Conservation (phyloP, 306 rosid species). For the Senna tora region DNA sequence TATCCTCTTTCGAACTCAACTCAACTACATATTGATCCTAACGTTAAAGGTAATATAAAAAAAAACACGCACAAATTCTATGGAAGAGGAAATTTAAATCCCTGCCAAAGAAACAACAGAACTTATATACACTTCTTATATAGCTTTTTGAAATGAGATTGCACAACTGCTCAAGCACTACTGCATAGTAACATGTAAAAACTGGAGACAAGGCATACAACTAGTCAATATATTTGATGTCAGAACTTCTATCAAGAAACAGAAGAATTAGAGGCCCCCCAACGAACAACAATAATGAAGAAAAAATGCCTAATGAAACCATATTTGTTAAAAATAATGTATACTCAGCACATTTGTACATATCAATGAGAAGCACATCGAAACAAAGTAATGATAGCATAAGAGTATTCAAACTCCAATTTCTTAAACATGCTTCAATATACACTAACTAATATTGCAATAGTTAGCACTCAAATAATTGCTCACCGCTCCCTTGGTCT, state of each 20-base stretch:
- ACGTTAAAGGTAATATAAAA: neutral
- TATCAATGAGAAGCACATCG: conserved; percentile 22
- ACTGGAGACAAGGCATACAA: neutral
- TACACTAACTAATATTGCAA: conserved; percentile 18
- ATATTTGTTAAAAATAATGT: neutral
- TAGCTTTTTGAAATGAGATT: neutral
- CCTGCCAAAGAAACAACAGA: neutral
- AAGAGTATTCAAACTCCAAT: neutral
- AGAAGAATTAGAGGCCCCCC: neutral
- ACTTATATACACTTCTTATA: conserved; percentile 8
- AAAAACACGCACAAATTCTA: neutral
- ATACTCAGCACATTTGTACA: conserved; percentile 9
- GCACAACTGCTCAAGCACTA: conserved; percentile 8
- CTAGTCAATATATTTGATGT: neutral
- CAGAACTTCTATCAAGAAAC: neutral
- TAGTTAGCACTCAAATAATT: conserved; percentile 27
- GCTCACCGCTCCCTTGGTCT: conserved; percentile 92
- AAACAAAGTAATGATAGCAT: conserved; percentile 14
- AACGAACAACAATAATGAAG: neutral
- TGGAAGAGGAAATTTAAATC: neutral
- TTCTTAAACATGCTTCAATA: neutral
- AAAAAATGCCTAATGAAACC: neutral
- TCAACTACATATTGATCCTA: neutral
- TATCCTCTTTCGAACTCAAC: neutral
- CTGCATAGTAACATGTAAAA: neutral